Base-by-base conservation (phyloP, 257 asterid species). In the Osmanthus fragrans region DNA sequence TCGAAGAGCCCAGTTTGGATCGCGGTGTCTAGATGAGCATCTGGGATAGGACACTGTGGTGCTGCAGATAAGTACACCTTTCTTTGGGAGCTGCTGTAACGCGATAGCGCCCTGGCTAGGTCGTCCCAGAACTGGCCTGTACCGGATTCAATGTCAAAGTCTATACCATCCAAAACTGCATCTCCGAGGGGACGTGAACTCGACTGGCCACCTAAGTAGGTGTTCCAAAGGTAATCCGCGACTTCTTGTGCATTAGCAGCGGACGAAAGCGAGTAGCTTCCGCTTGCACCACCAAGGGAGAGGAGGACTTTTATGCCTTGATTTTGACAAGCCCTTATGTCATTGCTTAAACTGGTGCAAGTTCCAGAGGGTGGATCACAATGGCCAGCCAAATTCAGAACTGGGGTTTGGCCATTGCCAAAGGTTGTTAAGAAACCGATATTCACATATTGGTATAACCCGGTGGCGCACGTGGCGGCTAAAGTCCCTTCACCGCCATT, bases 351-450 rank as follows among this genome's bases (percentile, higher is more conserved):
- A 39, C 39, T 3, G 0, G 82, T 69, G 86, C 90, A 86, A 0
- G 76, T 72, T 49, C 81, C 85, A 0, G 80, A 27, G 1, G 25
- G 33, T 47, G 88, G 85, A n/a, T 75, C 9, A 58, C 88, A 86
- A 42, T 92, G 97, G 19, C 90, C 92, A 16, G 94, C 94, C 19
- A 92, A 75, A 88, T 92, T 88, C 5, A 90, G 79, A 2, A 63
- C 85, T 4, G 97, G 94, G 21, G 88, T 80, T 64, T 72, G 88
- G 70, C 88, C 87, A 25, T 3, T 47, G 32, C 95, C 95, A 42
- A 92, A 88, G n/a, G 84, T 81, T 0, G 73, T 58, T n/a, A 91
- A 65, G 66, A 90, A 90, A 4, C 82, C 92, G 2, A 89, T 71
- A 84, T 77, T 89, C 36, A 89, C 83, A 70, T 18, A 84, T 21